Evolutionary conservation across 768 basidiomycete species (phyloP).

Genomic region (Rhodotorula taiwanensis): DNA sequence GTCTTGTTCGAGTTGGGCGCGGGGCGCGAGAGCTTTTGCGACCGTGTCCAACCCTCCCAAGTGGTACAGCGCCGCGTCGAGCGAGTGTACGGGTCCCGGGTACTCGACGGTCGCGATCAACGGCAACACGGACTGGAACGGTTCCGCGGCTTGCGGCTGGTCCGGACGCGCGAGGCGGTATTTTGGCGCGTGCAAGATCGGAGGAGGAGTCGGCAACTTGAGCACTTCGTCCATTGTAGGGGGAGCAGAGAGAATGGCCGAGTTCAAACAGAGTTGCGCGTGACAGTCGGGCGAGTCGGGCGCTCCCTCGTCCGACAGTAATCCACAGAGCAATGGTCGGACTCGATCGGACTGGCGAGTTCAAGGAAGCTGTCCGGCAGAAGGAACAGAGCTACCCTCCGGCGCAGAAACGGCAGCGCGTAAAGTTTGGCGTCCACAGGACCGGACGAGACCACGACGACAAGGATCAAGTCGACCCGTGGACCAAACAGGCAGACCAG

Average conservation of each 20-base stretch:
- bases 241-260: not conserved
- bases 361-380: constrained; percentile 8
- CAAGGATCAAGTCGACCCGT: too few species aligned
- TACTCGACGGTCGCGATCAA: constrained; percentile 47
- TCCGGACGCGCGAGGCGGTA: not conserved
- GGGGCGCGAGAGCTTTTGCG: not conserved
- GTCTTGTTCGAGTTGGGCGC: too few species aligned
- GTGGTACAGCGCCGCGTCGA: constrained; percentile 14
- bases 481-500: constrained; percentile 30
- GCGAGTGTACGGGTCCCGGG: constrained; percentile 70
- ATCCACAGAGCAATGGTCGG: not conserved
- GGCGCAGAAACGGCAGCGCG: constrained; percentile 7
- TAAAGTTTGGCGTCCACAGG: constrained; percentile 8
- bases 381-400: not conserved
- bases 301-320: not conserved
- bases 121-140: too few species aligned
- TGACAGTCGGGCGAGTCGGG: too few species aligned
- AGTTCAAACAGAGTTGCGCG: too few species aligned
- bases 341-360: constrained; percentile 16
- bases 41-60: constrained; percentile 28
- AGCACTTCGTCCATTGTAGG: not conserved
- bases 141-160: not conserved
- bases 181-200: not conserved
- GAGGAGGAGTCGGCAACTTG: constrained; percentile 13
- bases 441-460: not conserved